Conservation (phyloP, 1,139 yeast species). For the Blastobotrys malaysiensis region DNA sequence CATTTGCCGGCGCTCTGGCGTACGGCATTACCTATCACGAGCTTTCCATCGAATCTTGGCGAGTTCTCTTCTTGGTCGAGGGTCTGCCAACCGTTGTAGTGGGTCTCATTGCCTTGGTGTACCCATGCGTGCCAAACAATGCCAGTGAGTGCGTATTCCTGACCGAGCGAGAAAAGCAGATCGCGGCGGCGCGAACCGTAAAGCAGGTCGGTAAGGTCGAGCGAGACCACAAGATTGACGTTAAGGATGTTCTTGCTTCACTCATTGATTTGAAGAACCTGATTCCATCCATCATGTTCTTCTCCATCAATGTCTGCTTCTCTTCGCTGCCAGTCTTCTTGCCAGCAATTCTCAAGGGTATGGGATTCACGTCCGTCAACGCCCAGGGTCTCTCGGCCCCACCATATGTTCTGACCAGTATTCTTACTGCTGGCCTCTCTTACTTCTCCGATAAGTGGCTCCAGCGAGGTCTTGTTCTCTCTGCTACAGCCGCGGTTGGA, state of each 20-base stretch:
- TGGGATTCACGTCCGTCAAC: slow-evolving; percentile 26
- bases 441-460: slow-evolving; percentile 23
- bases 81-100: slow-evolving; percentile 36
- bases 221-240: slow-evolving; percentile 15
- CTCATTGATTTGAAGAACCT: slow-evolving; percentile 21
- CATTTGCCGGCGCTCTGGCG: slow-evolving; percentile 31
- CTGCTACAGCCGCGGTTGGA: slow-evolving; percentile 23
- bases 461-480: slow-evolving; percentile 27
- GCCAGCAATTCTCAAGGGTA: slow-evolving; percentile 26
- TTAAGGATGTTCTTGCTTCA: slow-evolving; percentile 18
- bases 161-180: slow-evolving; percentile 25
- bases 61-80: slow-evolving; percentile 38
- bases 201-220: slow-evolving; percentile 23
- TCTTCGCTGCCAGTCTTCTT: slow-evolving; percentile 28
- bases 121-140: slow-evolving; percentile 40
- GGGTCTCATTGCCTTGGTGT: slow-evolving; percentile 23
- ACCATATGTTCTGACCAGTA: slow-evolving; percentile 25
- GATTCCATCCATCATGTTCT: slow-evolving; percentile 25
- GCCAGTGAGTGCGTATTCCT: slow-evolving; percentile 37
- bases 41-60: slow-evolving; percentile 28
- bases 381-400: slow-evolving; percentile 30
- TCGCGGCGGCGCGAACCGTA: slow-evolving; percentile 26
- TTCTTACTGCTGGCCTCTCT: slow-evolving; percentile 19
- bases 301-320: slow-evolving; percentile 30
- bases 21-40: slow-evolving; percentile 36